Percentiles rank a stretch among this genome's conserved stretches.
Evolutionary conservation across 164 flowering plant species (phyloP).

Genomic region (Piper betle): DNA sequence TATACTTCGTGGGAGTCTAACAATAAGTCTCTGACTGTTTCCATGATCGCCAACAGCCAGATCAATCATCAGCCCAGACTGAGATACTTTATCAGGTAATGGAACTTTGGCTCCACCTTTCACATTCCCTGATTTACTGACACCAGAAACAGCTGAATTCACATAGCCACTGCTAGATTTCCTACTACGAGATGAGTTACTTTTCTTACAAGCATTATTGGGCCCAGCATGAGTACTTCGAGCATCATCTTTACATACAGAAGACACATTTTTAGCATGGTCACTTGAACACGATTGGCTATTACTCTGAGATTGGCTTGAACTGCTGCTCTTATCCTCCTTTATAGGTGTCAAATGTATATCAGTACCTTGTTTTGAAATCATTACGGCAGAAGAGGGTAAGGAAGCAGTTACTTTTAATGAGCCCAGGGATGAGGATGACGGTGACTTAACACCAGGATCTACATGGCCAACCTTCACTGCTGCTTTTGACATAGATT

Average conservation of each 20-base stretch:
- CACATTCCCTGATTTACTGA: constrained; percentile 34
- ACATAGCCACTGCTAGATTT: constrained; percentile 45
- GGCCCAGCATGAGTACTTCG: constrained; percentile 64
- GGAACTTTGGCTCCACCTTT: constrained; percentile 26
- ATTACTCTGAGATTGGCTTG: constrained; percentile 76
- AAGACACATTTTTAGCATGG: constrained; percentile 36
- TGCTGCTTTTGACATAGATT: constrained; percentile 38
- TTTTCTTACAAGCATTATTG: constrained; percentile 31
- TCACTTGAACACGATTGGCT: constrained; percentile 76
- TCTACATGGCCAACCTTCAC: constrained; percentile 39
- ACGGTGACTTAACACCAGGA: constrained; percentile 23
- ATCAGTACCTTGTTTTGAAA: constrained; percentile 27
- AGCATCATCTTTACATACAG: constrained; percentile 56
- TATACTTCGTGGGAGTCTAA: constrained; percentile 51
- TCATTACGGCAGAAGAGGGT: constrained; percentile 18
- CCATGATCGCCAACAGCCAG: constrained; percentile 29
- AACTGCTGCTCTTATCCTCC: constrained; percentile 58
- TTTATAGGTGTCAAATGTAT: constrained; percentile 16
- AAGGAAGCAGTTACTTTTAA: constrained; percentile 28
- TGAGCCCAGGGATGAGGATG: constrained; percentile 34
- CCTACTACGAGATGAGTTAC: constrained; percentile 43
- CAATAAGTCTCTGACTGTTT: constrained; percentile 56
- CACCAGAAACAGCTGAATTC: constrained; percentile 29
- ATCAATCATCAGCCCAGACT: constrained; percentile 32
- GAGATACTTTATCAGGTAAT: constrained; percentile 38